Percentiles rank a stretch among this genome's conserved stretches.
Conservation (phyloP, 495 filamentous ascomycete species). For the Lasiosphaeriaceae sp. region DNA sequence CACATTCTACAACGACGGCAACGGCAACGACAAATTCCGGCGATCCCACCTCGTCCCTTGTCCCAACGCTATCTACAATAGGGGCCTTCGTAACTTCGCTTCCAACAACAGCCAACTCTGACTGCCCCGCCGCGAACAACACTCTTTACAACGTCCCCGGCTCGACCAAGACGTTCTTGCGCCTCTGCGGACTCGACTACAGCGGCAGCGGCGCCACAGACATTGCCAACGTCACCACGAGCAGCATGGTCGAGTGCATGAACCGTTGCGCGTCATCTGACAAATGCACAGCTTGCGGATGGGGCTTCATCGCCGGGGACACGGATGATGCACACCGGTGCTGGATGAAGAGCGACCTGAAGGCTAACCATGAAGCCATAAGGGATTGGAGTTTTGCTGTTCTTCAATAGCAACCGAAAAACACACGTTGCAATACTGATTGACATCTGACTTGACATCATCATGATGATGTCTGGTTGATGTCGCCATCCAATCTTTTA, state of each 20-base stretch:
- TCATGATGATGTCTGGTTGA: no score
- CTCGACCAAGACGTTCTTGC: constrained; percentile 39
- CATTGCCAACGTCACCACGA: constrained; percentile 32
- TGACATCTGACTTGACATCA: no score
- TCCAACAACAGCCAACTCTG: constrained; percentile 20
- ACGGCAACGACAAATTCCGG: constrained; percentile 8
- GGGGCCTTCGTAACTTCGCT: constrained; percentile 8
- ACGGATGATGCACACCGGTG: constrained; percentile 33
- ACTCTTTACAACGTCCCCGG: constrained; percentile 40
- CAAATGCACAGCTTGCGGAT: constrained; percentile 39
- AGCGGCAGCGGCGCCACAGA: constrained; percentile 34
- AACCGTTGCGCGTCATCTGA: constrained; percentile 36
- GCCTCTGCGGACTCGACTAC: constrained; percentile 44
- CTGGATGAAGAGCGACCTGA: constrained; percentile 41
- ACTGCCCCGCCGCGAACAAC: constrained; percentile 42
- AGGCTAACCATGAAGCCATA: constrained; percentile 27
- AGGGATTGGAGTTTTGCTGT: constrained; percentile 43
- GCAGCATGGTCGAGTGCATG: constrained; percentile 43
- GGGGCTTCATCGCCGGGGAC: constrained; percentile 42
- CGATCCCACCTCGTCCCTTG: constrained; percentile 2
- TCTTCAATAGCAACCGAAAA: constrained; percentile 22
- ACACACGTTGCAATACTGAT: no score
- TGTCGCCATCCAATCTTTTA: no score
- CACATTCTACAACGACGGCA: constrained; percentile 1
- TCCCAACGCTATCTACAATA: background rate